Base-by-base conservation (phyloP, 345 rosid species). In the Heritiera littoralis region DNA sequence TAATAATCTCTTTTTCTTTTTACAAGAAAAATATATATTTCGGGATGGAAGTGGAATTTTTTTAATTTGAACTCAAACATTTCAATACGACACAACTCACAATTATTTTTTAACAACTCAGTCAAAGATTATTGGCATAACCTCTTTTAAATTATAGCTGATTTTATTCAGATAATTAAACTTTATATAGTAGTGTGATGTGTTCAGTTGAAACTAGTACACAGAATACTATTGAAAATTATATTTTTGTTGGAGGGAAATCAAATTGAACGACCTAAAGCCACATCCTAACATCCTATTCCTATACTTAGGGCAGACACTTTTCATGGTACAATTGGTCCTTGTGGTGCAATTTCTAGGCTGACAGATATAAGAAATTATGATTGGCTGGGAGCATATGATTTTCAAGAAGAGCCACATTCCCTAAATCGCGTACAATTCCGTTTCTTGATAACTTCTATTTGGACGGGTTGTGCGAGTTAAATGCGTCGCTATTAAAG, bases 371-470 rank as follows among this genome's bases (percentile, higher is more conserved):
- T 54, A 28, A 18, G 48, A 18, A 55, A 38, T 9, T 54, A 17
- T 18, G 48, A 54, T 72, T 54, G 48, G 64, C 12, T 4, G 46
- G 46, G 63, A n/a, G 5, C 18, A 14, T 1, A 64, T 35, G n/a
- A 64, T 35, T 64, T 32, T 64, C 43, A 64, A 32, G 35, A 32
- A 64, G 45, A 2, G 9, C 9, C 18, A 46, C 32, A 46, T 69
- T 72, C 46, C 61, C 76, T 9, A 30, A 32, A 72, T 51, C 9
- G 69, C 38, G 69, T 46, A 38, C 38, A 65, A 65, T 72, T 17
- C 60, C 13, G 17, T 43, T 67, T 10, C 48, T 28, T 28, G 2
- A 49, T 28, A 23, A 28, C 15, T 28, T 23, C 7, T 30, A 30
- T 60, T 63, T 63, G 67, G 9, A 4, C 11, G 11, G 70, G 12